Base-by-base conservation (phyloP, 768 basidiomycete species). In the Stropharia rugosoannulata region DNA sequence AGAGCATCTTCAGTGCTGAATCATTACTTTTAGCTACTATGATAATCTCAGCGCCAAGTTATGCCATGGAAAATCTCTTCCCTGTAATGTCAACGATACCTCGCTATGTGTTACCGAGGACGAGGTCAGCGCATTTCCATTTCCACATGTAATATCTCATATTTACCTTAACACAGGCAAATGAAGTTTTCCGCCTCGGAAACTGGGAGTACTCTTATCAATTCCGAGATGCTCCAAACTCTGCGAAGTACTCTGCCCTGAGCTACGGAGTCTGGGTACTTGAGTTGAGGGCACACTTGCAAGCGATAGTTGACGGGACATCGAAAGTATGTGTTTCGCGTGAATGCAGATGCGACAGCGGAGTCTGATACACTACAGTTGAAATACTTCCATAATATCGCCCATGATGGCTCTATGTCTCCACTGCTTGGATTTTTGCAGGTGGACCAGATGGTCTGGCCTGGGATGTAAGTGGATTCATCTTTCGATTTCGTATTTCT, bases 151-250 rank as follows among this genome's bases (percentile, higher is more conserved):
- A 13, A 5, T 51, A 41, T 6, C 27, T 32, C 6, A 44, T 11
- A 42, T 10, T 37, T 36, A 54, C 6, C 18, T 29, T 15, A 16
- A 25, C 9, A 25, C 35, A 78, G 75, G 82, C 83, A 10, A 61
- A 79, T 54, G 75, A 73, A 0, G 82, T 84, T 2, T 85, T 78
- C 59, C 74, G 80, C 16, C 72, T 83, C 4, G 83, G 82, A 0
- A 81, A 82, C 55, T 85, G 82, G 81, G 83, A 85, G 64, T 84
- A 85, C 56, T 80, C 72, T 55, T 86, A 73, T 73, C 69, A 75
- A 25, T 80, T 64, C 64, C 72, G 80, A 1, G 78, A 79, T 48
- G 78, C 78, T 0, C 73, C 75, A 25, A 66, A 72, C 8, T 78
- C 80, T 1, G 66, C 77, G 0, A 60, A 73, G 52, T 80, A 79